phyloP scores from a whole-genome alignment of 352 stramenopile genomes.

The Pythium rishiriense region DNA sequence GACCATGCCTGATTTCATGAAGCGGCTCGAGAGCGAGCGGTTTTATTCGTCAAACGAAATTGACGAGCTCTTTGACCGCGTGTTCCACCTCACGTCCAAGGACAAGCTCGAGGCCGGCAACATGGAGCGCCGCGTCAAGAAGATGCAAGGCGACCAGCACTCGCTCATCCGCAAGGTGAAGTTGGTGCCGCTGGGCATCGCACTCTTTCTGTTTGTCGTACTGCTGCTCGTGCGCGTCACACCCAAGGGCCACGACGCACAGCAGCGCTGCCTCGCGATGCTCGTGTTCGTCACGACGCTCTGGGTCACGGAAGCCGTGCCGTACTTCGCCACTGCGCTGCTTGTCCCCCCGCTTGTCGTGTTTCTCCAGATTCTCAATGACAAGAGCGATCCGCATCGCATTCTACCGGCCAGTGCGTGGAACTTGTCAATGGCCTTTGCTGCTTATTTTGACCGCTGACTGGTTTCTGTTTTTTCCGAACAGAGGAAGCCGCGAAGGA shows the following conservation, averaged over 20 bases:
- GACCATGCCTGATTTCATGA: conserved; percentile 78
- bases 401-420: conserved; percentile 71
- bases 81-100: conserved; percentile 79
- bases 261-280: conserved; percentile 88
- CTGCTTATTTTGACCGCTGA: neutral
- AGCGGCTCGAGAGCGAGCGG: conserved; percentile 65
- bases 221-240: conserved; percentile 75
- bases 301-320: conserved; percentile 90
- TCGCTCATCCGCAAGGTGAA: conserved; percentile 87
- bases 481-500: conserved; percentile 83
- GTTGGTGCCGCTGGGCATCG: conserved; percentile 70
- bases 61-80: conserved; percentile 72
- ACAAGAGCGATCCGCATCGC: conserved; percentile 70
- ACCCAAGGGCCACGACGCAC: conserved; percentile 72
- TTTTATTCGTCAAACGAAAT: conserved; percentile 86
- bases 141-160: conserved; percentile 83
- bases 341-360: conserved; percentile 89
- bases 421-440: neutral
- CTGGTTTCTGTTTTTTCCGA: neutral
- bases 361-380: conserved; percentile 87
- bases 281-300: conserved; percentile 89
- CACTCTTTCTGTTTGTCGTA: conserved; percentile 69
- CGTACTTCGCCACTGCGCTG: conserved; percentile 91
- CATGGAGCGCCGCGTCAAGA: conserved; percentile 80
- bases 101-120: conserved; percentile 89